Evolutionary conservation across 2,329 filamentous ascomycete genomes (phyloP).

Genomic region (Plenodomus biglobosus): DNA sequence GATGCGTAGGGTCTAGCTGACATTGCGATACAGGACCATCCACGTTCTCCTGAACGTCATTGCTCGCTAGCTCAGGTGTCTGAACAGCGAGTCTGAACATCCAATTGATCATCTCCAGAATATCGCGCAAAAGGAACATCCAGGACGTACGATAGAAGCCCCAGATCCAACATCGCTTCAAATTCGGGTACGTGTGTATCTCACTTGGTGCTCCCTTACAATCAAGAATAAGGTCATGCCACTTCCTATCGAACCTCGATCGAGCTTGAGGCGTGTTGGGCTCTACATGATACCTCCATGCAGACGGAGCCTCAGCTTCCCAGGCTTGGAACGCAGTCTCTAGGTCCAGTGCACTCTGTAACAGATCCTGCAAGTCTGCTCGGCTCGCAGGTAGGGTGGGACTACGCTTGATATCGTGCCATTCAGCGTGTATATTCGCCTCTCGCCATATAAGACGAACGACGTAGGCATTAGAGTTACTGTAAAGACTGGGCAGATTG

Average conservation of each 20-base stretch:
- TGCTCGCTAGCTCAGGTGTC: not conserved
- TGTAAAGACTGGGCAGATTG: slow-evolving; percentile 23
- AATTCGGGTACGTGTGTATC: slow-evolving; percentile 26
- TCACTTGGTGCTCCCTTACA: slow-evolving; percentile 29
- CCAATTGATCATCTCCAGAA: slow-evolving; percentile 37
- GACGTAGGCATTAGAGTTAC: slow-evolving; percentile 20
- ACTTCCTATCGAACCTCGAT: slow-evolving; percentile 22
- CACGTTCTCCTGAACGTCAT: slow-evolving; percentile 3
- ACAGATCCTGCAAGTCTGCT: slow-evolving; percentile 19
- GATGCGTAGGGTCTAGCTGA: not conserved
- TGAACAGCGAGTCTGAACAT: slow-evolving; percentile 25
- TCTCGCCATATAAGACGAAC: slow-evolving; percentile 29
- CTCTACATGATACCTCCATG: slow-evolving; percentile 23
- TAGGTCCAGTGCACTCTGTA: slow-evolving; percentile 28
- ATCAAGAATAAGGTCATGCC: slow-evolving; percentile 24
- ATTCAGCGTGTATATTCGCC: slow-evolving; percentile 28
- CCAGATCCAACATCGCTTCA: slow-evolving; percentile 33
- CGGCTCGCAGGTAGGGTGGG: slow-evolving; percentile 18
- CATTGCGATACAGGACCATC: not conserved
- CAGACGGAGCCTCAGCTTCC: slow-evolving; percentile 21
- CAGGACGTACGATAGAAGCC: slow-evolving; percentile 34
- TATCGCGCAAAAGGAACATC: slow-evolving; percentile 31
- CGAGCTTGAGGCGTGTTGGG: slow-evolving; percentile 28
- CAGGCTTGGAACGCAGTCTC: slow-evolving; percentile 30
- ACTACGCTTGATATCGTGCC: slow-evolving; percentile 30